phyloP scores from a whole-genome alignment of 2,329 filamentous ascomycete species.

The Fusarium transvaalense region DNA sequence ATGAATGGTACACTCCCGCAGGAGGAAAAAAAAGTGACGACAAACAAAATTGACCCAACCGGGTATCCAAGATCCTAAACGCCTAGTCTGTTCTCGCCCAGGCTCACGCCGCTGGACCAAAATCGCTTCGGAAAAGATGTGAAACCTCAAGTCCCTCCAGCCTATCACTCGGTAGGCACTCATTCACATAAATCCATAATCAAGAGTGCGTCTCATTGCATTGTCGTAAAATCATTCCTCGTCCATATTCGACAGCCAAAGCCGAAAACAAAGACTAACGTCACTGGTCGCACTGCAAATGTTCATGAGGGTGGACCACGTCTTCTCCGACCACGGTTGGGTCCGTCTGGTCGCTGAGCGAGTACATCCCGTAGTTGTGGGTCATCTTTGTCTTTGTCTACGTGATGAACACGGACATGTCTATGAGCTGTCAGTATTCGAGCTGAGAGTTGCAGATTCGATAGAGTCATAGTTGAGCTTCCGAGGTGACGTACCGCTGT shows the following conservation, averaged over 20 bases:
- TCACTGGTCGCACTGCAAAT: neutral
- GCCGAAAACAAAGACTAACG: neutral
- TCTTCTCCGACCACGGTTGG: conserved; percentile 81
- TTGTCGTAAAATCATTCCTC: conserved; percentile 26
- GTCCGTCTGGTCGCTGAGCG: conserved; percentile 85
- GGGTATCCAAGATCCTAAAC: conserved; percentile 47
- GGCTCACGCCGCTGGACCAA: conserved; percentile 11
- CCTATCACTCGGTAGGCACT: conserved; percentile 30
- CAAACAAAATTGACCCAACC: conserved; percentile 36
- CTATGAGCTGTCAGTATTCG: conserved; percentile 59
- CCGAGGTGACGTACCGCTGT: conserved; percentile 73
- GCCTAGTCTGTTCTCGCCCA: conserved; percentile 34
- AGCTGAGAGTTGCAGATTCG: neutral
- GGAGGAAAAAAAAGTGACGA: conserved; percentile 17
- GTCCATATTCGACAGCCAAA: neutral
- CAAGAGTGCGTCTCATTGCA: conserved; percentile 14
- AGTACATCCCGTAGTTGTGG: conserved; percentile 84
- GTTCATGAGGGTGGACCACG: conserved; percentile 62
- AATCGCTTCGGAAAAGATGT: conserved; percentile 3
- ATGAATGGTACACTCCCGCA: conserved; percentile 24
- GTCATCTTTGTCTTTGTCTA: conserved; percentile 91
- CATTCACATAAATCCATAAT: conserved; percentile 33
- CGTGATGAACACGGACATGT: conserved; percentile 92
- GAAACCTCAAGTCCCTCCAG: conserved; percentile 11
- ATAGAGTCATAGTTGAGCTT: neutral